Evolutionary conservation across 2,329 filamentous ascomycete species (phyloP), one percentile per base, ranked within the genome.

Genomic region (Verticillium zaregamsianum): DNA sequence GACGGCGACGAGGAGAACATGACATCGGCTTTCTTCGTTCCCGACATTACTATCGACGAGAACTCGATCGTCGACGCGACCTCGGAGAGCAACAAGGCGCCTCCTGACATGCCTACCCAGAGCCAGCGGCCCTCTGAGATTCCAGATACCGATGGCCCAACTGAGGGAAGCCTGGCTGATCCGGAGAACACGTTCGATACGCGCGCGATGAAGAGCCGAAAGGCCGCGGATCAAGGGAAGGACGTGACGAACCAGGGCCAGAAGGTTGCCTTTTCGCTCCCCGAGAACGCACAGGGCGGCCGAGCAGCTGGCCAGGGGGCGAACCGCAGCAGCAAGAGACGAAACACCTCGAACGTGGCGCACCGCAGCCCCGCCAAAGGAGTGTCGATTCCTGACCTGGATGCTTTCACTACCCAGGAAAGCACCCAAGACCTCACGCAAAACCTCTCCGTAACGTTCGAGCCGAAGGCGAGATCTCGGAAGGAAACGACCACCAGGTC

Each of bases 1-100:
- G 72, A 73, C 7, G 58, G 64, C 57, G 58, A 59, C 32, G 63
- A 63, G 39, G 82, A 85, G 45, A 83, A 85, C 65, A 84, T 86
- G 80, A 86, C 83, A 0, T 86, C 84, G 6, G 83, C 82, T 3
- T 81, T 85, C 66, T 84, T 86, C 66, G 75, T 86, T 61, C 82
- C 84, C 25, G 84, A 86, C 64, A 85, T 86, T 64, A 86, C 83
- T 2, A 75, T 85, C 37, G 78, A 82, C 60, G 74, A 78, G 62
- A 70, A 68, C 62, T 66, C 64, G 59, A 66, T 61, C 45, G 45
- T 63, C 11, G 63, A 66, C 28, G 58, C 57, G 9, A 63, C 65
- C 28, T 23, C 57, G 3, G 61, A 65, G 25, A 63, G 55, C 28
- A 55, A 56, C 12, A 61, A 58, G 55, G 61, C 45, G 32, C 65